These are phyloP conservation scores for Herpetomonas samuelpessoai DNA, from an alignment of 208 protist species.

Conservation along the genomic window DNA sequence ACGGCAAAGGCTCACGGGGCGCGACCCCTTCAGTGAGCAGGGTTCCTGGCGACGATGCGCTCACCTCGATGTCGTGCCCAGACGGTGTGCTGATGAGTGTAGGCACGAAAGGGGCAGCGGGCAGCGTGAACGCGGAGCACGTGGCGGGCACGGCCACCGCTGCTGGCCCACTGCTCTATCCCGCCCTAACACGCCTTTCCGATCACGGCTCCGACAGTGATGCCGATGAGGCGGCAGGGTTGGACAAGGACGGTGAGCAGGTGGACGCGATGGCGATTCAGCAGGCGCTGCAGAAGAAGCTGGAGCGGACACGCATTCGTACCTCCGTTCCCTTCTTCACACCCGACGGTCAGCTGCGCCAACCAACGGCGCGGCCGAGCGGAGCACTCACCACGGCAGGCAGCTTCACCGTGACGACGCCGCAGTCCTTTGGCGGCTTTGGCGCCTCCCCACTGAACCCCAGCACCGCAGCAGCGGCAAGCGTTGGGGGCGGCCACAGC, in stretches of 20 bases:
- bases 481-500: not conserved
- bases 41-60: too few species aligned
- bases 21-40: too few species aligned
- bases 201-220: not conserved
- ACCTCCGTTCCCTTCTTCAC: slow-evolving; percentile 12
- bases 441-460: too few species aligned
- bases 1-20: too few species aligned
- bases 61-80: slow-evolving; percentile 6
- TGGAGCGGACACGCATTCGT: slow-evolving; percentile 18
- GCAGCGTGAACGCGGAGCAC: not conserved
- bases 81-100: not conserved
- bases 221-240: slow-evolving; percentile 6
- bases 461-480: too few species aligned
- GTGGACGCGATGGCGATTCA: slow-evolving; percentile 59
- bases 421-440: not conserved
- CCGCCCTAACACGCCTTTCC: not conserved
- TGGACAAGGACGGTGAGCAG: slow-evolving; percentile 20
- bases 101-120: not conserved
- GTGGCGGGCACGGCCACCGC: not conserved
- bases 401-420: not conserved
- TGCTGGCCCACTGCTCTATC: too few species aligned
- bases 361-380: slow-evolving; percentile 16
- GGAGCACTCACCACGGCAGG: slow-evolving; percentile 1
- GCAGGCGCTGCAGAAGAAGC: slow-evolving; percentile 55
- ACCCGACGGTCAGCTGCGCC: slow-evolving; percentile 3